These are phyloP conservation scores for Suillus lakei DNA, from an alignment of 768 basidiomycete species.

Conservation along the genomic window DNA sequence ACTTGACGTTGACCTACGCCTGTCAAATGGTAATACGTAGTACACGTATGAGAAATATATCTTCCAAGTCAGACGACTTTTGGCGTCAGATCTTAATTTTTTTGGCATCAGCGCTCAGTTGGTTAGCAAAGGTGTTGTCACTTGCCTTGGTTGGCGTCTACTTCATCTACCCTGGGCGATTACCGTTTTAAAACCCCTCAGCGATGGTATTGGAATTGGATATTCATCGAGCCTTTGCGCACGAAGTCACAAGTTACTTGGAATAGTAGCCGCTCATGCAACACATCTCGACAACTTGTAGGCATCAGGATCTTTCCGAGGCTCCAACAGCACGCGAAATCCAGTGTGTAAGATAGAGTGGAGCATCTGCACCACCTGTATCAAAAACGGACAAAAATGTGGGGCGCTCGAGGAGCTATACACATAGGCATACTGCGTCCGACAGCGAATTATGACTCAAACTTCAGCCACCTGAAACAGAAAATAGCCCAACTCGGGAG, in stretches of 20 bases:
- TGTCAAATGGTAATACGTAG: constrained; percentile 1
- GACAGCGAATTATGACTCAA: neutral
- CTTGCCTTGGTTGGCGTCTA: neutral
- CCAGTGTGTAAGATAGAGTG: neutral
- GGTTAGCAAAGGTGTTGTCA: neutral
- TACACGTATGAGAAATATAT: neutral
- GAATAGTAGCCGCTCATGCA: neutral
- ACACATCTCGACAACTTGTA: neutral
- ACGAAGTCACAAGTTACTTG: neutral
- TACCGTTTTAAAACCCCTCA: neutral
- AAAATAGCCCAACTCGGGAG: neutral
- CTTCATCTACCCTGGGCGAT: neutral
- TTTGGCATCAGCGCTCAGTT: neutral
- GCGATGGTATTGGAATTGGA: neutral
- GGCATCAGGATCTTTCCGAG: constrained; percentile 1
- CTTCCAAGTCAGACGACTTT: neutral
- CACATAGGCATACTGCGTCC: too few relatives aligned
- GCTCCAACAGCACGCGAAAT: neutral
- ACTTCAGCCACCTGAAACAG: neutral
- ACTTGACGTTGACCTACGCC: neutral
- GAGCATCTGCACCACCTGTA: neutral
- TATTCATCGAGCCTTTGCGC: neutral
- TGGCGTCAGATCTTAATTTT: neutral
- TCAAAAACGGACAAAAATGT: neutral
- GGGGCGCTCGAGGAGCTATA: neutral